phyloP scores from a whole-genome alignment of 208 protist species.

The Leishmania guyanensis region DNA sequence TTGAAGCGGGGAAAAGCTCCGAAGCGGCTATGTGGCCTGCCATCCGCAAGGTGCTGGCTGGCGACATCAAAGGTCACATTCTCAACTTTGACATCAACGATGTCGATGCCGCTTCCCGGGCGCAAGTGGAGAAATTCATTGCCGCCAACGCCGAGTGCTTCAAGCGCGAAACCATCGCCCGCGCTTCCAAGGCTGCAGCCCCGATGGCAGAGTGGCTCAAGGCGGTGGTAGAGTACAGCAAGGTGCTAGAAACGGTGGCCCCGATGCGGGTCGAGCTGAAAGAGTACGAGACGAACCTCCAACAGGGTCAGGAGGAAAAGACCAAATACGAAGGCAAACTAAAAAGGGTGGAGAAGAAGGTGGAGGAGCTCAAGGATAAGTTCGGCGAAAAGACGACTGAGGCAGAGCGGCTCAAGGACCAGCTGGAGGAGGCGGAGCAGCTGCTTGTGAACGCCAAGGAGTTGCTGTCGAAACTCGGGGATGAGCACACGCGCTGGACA shows the following conservation, averaged over 20 bases:
- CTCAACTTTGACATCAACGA: conserved; percentile 95
- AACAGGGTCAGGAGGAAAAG: conserved; percentile 88
- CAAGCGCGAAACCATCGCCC: conserved; percentile 91
- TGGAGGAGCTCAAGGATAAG: conserved; percentile 90
- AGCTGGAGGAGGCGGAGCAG: conserved; percentile 91
- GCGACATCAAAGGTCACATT: conserved; percentile 95
- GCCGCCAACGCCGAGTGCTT: conserved; percentile 89
- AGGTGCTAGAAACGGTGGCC: conserved; percentile 93
- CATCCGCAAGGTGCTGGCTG: conserved; percentile 95
- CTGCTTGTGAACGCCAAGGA: conserved; percentile 88
- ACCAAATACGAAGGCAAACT: conserved; percentile 89
- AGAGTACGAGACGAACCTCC: conserved; percentile 81
- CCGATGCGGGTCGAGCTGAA: conserved; percentile 90
- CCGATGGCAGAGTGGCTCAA: conserved; percentile 98
- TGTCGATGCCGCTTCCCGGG: conserved; percentile 66
- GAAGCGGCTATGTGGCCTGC: conserved; percentile 93
- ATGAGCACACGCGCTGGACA: conserved; percentile 95
- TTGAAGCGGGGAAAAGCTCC: conserved; percentile 65
- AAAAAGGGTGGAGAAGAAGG: conserved; percentile 91
- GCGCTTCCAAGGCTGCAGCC: conserved; percentile 94
- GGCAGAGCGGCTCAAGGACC: conserved; percentile 89
- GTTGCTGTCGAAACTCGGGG: conserved; percentile 95
- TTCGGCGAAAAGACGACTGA: conserved; percentile 95
- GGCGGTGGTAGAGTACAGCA: conserved; percentile 96
- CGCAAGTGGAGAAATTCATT: conserved; percentile 91